Evolutionary conservation across 768 basidiomycete genomes (phyloP).

Genomic region (Leccinum uliginosum): DNA sequence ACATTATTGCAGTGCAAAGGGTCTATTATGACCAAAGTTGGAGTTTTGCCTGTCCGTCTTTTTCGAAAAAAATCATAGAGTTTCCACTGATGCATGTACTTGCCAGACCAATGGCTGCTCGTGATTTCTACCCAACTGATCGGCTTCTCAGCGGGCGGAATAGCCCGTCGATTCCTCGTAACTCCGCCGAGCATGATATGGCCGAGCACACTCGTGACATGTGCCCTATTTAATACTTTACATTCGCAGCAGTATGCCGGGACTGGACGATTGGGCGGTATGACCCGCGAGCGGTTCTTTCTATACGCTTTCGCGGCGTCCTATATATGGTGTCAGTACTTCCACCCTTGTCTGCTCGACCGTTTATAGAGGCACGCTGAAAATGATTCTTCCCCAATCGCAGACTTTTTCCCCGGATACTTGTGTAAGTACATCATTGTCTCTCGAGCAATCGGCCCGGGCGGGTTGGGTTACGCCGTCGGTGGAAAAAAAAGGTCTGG

Average conservation of each 20-base stretch:
- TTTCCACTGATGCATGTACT: conserved; percentile 6
- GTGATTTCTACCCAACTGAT: conserved; percentile 75
- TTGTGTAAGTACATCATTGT: conserved; percentile 29
- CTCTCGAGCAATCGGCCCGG: neutral
- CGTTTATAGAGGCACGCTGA: neutral
- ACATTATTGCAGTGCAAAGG: conserved; percentile 71
- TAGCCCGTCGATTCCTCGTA: conserved; percentile 71
- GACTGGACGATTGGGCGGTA: conserved; percentile 54
- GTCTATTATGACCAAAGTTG: conserved; percentile 67
- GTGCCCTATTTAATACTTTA: conserved; percentile 73
- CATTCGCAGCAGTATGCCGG: conserved; percentile 69
- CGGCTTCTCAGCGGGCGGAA: conserved; percentile 79
- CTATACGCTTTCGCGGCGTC: conserved; percentile 55
- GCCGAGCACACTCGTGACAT: conserved; percentile 71
- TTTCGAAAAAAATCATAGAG: neutral
- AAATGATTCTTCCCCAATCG: neutral
- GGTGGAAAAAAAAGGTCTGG: neutral
- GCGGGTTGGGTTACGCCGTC: neutral
- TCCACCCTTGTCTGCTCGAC: neutral
- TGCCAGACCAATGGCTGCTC: conserved; percentile 70
- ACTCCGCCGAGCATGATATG: conserved; percentile 61
- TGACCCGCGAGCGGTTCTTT: conserved; percentile 78
- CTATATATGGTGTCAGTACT: conserved; percentile 52
- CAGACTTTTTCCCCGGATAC: conserved; percentile 44
- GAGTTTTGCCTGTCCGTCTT: conserved; percentile 50